Conservation (phyloP, 2,329 filamentous ascomycete species). For the Diaporthe vexans region DNA sequence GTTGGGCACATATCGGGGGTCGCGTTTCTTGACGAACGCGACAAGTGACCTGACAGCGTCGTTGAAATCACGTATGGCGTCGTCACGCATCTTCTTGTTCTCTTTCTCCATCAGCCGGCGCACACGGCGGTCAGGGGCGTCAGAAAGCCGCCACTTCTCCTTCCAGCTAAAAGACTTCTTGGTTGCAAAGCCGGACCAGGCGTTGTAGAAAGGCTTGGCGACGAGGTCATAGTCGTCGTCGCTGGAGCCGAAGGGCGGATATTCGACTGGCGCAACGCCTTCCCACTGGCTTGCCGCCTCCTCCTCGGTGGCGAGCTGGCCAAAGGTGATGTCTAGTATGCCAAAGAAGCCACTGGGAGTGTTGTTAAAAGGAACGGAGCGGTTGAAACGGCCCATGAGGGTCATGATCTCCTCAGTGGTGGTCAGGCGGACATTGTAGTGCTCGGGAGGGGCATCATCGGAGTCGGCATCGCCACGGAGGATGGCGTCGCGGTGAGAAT, state of each 20-base stretch:
- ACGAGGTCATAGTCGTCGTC: conserved; percentile 81
- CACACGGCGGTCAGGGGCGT: conserved; percentile 87
- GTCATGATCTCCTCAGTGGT: conserved; percentile 83
- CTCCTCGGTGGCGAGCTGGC: conserved; percentile 85
- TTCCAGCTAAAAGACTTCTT: conserved; percentile 91
- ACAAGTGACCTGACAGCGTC: conserved; percentile 90
- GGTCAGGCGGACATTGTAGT: conserved; percentile 78
- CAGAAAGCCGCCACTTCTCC: conserved; percentile 84
- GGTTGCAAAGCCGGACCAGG: conserved; percentile 87
- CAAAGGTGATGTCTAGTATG: conserved; percentile 82
- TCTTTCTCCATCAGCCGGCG: conserved; percentile 95
- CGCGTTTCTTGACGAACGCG: conserved; percentile 89
- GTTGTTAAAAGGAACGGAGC: conserved; percentile 84
- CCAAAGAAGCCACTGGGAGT: conserved; percentile 87
- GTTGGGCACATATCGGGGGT: conserved; percentile 86
- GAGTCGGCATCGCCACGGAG: conserved; percentile 74
- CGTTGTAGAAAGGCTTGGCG: conserved; percentile 84
- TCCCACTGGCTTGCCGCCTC: conserved; percentile 80
- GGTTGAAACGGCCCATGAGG: conserved; percentile 85
- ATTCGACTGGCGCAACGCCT: conserved; percentile 71
- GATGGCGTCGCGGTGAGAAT: conserved; percentile 91
- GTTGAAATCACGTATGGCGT: conserved; percentile 89
- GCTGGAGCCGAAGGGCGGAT: conserved; percentile 87
- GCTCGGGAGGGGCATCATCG: conserved; percentile 53
- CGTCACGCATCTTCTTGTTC: conserved; percentile 86